Conservation (phyloP, 139 green algal species). For the Spirogloea muscicola region DNA sequence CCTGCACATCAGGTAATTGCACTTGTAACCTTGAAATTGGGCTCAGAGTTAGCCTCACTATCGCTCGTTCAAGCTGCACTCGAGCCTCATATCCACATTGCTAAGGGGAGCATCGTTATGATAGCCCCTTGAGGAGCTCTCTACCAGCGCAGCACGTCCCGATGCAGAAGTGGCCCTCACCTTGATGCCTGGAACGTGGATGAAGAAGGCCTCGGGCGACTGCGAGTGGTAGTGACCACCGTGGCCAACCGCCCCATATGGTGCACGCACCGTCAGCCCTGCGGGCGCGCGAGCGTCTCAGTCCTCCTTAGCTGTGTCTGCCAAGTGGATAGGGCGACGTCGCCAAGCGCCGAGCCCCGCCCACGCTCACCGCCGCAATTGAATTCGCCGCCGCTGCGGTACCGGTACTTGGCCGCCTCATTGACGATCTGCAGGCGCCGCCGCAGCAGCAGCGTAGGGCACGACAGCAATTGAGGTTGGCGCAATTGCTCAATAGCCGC, state of each 20-base stretch:
- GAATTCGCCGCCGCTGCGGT: constrained; percentile 76
- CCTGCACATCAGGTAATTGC: constrained; percentile 28
- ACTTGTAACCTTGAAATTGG: too few species aligned
- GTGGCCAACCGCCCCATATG: constrained; percentile 88
- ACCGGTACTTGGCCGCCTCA: constrained; percentile 88
- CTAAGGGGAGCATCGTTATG: too few species aligned
- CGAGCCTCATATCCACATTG: too few species aligned
- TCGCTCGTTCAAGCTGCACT: too few species aligned
- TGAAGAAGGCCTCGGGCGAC: constrained; percentile 90
- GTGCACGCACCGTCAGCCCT: constrained; percentile 79
- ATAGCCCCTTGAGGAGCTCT: too few species aligned
- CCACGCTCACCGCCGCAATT: constrained; percentile 61
- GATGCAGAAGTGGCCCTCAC: background rate
- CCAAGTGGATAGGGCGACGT: background rate
- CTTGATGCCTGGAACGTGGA: constrained; percentile 77
- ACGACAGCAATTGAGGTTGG: too few species aligned
- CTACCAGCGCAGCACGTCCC: background rate
- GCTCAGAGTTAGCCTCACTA: too few species aligned
- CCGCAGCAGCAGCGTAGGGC: background rate
- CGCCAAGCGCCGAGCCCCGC: background rate
- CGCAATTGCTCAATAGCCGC: too few species aligned
- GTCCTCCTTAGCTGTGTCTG: too few species aligned
- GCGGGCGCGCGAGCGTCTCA: background rate
- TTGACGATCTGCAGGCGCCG: constrained; percentile 73
- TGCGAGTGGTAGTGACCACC: constrained; percentile 94